Conservation (phyloP, 176 grass and related monocot genomes). For the Zoysia pacifica region DNA sequence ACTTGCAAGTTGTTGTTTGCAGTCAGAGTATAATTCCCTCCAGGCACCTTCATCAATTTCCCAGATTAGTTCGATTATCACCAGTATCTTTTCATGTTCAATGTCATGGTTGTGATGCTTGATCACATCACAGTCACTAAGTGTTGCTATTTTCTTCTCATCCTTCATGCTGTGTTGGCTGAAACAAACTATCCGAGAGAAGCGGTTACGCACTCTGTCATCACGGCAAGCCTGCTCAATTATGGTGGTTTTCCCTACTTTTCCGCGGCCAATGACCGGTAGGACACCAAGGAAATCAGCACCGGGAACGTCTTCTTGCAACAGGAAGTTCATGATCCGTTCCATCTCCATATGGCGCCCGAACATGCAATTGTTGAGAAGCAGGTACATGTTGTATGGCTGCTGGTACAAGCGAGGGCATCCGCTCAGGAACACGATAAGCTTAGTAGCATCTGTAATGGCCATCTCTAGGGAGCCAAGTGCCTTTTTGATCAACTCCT, state of each 20-base stretch:
- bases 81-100: not conserved
- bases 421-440: not conserved
- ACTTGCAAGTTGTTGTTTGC: not conserved
- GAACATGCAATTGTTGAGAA: conserved; percentile 5
- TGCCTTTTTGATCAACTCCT: not conserved
- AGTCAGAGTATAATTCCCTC: not conserved
- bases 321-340: not conserved
- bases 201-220: conserved; percentile 24
- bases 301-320: not conserved
- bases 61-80: not conserved
- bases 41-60: not conserved
- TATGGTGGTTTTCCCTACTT: conserved; percentile 29
- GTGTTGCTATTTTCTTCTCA: not conserved
- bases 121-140: not conserved
- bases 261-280: not conserved
- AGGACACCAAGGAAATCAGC: not conserved
- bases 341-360: conserved; percentile 5
- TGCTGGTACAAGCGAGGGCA: not conserved
- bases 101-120: not conserved
- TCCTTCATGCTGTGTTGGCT: not conserved
- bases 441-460: not conserved
- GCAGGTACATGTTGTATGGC: conserved; percentile 7
- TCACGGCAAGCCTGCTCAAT: conserved; percentile 23
- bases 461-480: not conserved
- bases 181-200: not conserved